Percentiles rank a stretch among this genome's conserved stretches.
Evolutionary conservation across 148 eudicot genomes (phyloP).

Genomic region (Rhododendron henanense): DNA sequence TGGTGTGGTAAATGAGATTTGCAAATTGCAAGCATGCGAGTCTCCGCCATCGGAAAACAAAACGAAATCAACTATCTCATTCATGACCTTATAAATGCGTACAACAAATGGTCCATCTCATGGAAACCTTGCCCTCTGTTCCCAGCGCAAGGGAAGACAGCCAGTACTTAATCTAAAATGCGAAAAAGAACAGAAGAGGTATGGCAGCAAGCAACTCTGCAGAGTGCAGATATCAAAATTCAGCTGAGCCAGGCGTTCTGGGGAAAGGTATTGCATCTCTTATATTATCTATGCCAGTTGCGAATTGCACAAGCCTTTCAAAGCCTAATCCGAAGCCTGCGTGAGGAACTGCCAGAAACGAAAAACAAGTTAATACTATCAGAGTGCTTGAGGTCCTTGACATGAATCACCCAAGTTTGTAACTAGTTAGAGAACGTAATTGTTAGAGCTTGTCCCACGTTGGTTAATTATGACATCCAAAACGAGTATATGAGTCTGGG

Average conservation of each 20-base stretch:
- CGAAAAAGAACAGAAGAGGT: background rate
- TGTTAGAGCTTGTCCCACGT: no score
- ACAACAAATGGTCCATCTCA: background rate
- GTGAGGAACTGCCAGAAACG: conserved; percentile 73
- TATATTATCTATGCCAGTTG: conserved; percentile 92
- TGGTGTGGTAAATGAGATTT: background rate
- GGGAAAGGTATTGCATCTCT: conserved; percentile 97
- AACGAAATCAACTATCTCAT: background rate
- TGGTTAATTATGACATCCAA: no score
- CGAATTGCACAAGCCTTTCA: conserved; percentile 96
- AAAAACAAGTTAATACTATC: background rate
- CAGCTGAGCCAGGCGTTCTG: conserved; percentile 90
- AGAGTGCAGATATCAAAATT: conserved; percentile 44
- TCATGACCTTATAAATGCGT: background rate
- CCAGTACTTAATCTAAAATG: background rate
- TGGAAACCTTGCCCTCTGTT: background rate
- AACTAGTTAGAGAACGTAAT: background rate
- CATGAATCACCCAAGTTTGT: background rate
- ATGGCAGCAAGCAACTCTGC: background rate
- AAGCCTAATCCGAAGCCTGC: conserved; percentile 97
- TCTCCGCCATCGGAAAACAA: background rate
- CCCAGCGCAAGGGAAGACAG: background rate
- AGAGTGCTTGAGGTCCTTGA: background rate
- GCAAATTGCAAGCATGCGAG: background rate
- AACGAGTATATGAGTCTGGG: no score